phyloP scores from a whole-genome alignment of 495 filamentous ascomycete genomes.

The Lasiosphaeriaceae sp. region DNA sequence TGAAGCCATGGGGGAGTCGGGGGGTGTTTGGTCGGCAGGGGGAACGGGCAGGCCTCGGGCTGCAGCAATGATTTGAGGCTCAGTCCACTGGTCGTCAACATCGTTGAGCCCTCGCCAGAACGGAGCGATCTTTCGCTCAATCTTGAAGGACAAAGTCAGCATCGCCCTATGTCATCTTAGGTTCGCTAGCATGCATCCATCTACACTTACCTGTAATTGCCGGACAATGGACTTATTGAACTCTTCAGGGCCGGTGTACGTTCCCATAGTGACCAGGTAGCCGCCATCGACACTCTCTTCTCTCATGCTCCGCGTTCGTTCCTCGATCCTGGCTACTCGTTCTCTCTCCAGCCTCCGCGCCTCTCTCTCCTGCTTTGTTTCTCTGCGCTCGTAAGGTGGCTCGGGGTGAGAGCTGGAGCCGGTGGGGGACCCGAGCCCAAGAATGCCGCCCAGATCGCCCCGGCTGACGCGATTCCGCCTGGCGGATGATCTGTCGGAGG shows the following conservation, averaged over 20 bases:
- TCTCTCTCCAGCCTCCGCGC: slow-evolving; percentile 82
- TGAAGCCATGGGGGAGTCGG: slow-evolving; percentile 29
- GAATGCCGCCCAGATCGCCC: slow-evolving; percentile 23
- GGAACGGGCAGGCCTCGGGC: slow-evolving; percentile 83
- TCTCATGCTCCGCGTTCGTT: slow-evolving; percentile 86
- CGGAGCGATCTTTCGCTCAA: slow-evolving; percentile 87
- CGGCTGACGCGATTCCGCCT: slow-evolving; percentile 26
- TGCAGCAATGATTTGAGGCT: slow-evolving; percentile 88
- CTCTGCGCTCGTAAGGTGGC: slow-evolving; percentile 54
- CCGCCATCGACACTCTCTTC: slow-evolving; percentile 95
- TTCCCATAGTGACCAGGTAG: slow-evolving; percentile 88
- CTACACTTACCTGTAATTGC: slow-evolving; percentile 74
- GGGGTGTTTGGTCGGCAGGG: slow-evolving; percentile 69
- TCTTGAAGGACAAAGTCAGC: slow-evolving; percentile 46
- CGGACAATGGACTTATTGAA: slow-evolving; percentile 87
- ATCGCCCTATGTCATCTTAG: not conserved
- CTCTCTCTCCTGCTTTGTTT: slow-evolving; percentile 90
- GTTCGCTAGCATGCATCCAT: not conserved
- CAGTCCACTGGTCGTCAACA: slow-evolving; percentile 83
- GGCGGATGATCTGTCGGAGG: slow-evolving; percentile 18
- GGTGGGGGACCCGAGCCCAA: slow-evolving; percentile 15
- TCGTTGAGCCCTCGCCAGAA: slow-evolving; percentile 96
- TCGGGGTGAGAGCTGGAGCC: slow-evolving; percentile 24
- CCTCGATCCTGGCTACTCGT: slow-evolving; percentile 64
- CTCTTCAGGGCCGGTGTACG: slow-evolving; percentile 88